phyloP scores from a whole-genome alignment of 306 rosid species.

The Casuarina glauca region DNA sequence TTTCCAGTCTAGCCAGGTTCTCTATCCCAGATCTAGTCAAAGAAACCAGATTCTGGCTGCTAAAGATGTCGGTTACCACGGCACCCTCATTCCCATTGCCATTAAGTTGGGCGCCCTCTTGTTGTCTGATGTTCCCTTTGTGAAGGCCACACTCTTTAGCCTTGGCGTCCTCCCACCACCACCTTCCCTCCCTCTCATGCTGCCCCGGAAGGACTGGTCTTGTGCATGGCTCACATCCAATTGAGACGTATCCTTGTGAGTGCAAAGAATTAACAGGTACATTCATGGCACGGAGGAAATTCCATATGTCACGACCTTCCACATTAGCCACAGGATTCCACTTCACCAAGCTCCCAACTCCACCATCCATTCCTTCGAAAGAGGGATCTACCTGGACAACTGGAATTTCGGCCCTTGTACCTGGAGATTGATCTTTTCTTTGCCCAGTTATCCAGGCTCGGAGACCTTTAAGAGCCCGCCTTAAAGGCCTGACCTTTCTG shows the following conservation, averaged over 20 bases:
- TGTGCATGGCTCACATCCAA: slow-evolving; percentile 96
- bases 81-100: slow-evolving; percentile 52
- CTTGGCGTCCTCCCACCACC: slow-evolving; percentile 99
- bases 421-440: slow-evolving; percentile 91
- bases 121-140: slow-evolving; percentile 80
- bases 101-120: slow-evolving; percentile 36
- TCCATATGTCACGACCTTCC: slow-evolving; percentile 65
- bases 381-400: slow-evolving; percentile 85
- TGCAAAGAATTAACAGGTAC: slow-evolving; percentile 92
- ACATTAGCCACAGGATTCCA: slow-evolving; percentile 97
- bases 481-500: slow-evolving; percentile 81
- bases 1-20: slow-evolving; percentile 58
- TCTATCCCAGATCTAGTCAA: slow-evolving; percentile 72
- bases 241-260: slow-evolving; percentile 73
- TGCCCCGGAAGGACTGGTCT: slow-evolving; percentile 96
- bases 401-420: slow-evolving; percentile 81
- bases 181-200: slow-evolving; percentile 97
- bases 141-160: slow-evolving; percentile 98
- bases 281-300: slow-evolving; percentile 71
- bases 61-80: slow-evolving; percentile 59
- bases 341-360: slow-evolving; percentile 78
- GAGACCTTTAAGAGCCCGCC: slow-evolving; percentile 89
- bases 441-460: slow-evolving; percentile 96
- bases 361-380: slow-evolving; percentile 86
- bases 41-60: slow-evolving; percentile 48